These are phyloP conservation scores for Naematelia aurantialba DNA, from an alignment of 768 basidiomycete genomes.

Conservation along the genomic window DNA sequence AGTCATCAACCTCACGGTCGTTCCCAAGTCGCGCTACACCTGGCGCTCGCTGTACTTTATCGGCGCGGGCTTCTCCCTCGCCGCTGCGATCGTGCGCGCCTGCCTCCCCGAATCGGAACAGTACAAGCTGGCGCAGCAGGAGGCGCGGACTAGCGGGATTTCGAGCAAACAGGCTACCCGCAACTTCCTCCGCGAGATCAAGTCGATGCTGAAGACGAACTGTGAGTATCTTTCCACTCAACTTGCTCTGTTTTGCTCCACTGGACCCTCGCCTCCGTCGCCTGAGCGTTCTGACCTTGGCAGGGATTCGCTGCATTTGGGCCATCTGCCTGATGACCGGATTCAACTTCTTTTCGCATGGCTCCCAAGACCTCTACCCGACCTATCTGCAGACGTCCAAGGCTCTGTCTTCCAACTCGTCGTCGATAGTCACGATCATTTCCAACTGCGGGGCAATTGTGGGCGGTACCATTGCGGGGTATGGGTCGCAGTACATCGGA, in stretches of 20 bases:
- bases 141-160: conserved; percentile 54
- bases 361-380: conserved; percentile 63
- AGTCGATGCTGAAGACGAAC: conserved; percentile 73
- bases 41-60: conserved; percentile 85
- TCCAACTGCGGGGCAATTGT: conserved; percentile 54
- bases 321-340: conserved; percentile 74
- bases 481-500: conserved; percentile 69
- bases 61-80: conserved; percentile 64
- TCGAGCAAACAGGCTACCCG: conserved; percentile 58
- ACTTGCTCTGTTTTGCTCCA: background rate
- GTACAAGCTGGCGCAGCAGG: conserved; percentile 61
- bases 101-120: conserved; percentile 72
- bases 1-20: conserved; percentile 66
- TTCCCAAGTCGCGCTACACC: conserved; percentile 51
- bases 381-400: conserved; percentile 68
- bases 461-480: conserved; percentile 69
- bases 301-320: conserved; percentile 72
- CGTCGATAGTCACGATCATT: conserved; percentile 77
- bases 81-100: conserved; percentile 65
- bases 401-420: conserved; percentile 58
- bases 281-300: background rate
- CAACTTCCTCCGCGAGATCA: conserved; percentile 68
- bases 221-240: conserved; percentile 44
- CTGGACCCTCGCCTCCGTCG: background rate
- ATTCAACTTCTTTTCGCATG: conserved; percentile 73